Conservation (phyloP, 495 filamentous ascomycete species). For the Aspergillus saccharolyticus region DNA sequence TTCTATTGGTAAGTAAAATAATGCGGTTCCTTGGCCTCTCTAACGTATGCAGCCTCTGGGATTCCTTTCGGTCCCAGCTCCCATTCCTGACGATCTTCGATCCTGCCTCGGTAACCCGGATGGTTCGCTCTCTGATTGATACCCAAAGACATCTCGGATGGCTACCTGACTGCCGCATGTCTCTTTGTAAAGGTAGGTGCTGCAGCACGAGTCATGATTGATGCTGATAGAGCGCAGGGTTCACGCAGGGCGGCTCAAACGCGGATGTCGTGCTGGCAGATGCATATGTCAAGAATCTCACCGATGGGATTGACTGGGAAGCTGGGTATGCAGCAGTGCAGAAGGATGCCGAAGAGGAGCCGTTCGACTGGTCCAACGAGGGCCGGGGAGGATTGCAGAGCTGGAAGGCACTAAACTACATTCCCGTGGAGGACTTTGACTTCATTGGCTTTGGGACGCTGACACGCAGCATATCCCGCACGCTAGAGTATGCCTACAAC, state of each 20-base stretch:
- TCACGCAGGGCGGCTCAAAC: conserved; percentile 69
- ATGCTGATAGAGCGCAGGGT: conserved; percentile 23
- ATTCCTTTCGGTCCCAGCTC: conserved; percentile 60
- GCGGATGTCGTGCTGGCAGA: conserved; percentile 72
- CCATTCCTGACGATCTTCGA: conserved; percentile 63
- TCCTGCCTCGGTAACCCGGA: conserved; percentile 55
- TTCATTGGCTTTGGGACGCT: conserved; percentile 67
- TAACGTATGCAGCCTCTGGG: conserved; percentile 42
- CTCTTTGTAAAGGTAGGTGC: conserved; percentile 60
- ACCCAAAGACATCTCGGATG: conserved; percentile 66
- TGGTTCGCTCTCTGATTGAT: conserved; percentile 66
- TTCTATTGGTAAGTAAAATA: conserved; percentile 46
- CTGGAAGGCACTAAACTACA: conserved; percentile 62
- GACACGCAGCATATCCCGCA: conserved; percentile 62
- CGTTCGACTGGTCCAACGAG: conserved; percentile 65
- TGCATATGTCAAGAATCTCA: conserved; percentile 67
- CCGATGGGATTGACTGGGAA: conserved; percentile 59
- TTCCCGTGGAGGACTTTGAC: conserved; percentile 67
- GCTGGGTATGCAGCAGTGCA: conserved; percentile 63
- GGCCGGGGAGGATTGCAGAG: conserved; percentile 69
- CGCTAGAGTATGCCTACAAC: conserved; percentile 67
- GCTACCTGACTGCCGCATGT: conserved; percentile 62
- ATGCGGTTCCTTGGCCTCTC: conserved; percentile 5
- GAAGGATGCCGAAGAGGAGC: conserved; percentile 62
- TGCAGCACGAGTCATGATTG: neutral